A percentile compares a stretch with the other conserved stretches of the same genome.
Conservation (phyloP, 75 land plant genomes). For the Selaginella tamariscina region DNA sequence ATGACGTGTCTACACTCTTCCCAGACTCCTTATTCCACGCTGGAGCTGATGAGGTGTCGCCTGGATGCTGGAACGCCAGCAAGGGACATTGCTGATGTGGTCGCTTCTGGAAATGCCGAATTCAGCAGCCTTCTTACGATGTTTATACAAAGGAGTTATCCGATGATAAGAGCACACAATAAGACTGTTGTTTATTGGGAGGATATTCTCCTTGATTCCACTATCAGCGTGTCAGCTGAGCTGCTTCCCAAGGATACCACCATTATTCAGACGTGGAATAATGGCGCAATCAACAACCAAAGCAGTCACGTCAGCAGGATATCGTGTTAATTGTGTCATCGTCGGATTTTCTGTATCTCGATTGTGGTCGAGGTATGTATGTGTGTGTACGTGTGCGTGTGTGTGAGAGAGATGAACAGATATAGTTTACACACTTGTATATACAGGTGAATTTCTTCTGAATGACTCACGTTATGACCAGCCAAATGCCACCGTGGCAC, state of each 20-base stretch:
- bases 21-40: slow-evolving; percentile 61
- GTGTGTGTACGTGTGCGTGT: too few relatives aligned
- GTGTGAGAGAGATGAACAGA: too few relatives aligned
- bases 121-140: slow-evolving; percentile 27
- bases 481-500: neutral
- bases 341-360: slow-evolving; percentile 66
- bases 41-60: slow-evolving; percentile 68
- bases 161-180: slow-evolving; percentile 38
- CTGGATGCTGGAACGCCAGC: slow-evolving; percentile 68
- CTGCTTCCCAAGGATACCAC: slow-evolving; percentile 46
- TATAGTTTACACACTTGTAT: too few relatives aligned
- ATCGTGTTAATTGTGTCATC: slow-evolving; percentile 79
- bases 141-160: slow-evolving; percentile 44
- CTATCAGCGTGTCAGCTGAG: slow-evolving; percentile 34
- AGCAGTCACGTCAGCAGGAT: slow-evolving; percentile 47
- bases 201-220: slow-evolving; percentile 47
- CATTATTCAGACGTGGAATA: slow-evolving; percentile 81
- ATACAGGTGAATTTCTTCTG: neutral
- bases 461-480: neutral
- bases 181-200: slow-evolving; percentile 73
- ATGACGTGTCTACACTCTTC: slow-evolving; percentile 49
- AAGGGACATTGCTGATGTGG: slow-evolving; percentile 22
- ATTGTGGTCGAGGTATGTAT: slow-evolving; percentile 93
- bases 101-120: neutral
- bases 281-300: slow-evolving; percentile 66